phyloP scores from a whole-genome alignment of 208 protist species.

The Trypanosoma grayi region DNA sequence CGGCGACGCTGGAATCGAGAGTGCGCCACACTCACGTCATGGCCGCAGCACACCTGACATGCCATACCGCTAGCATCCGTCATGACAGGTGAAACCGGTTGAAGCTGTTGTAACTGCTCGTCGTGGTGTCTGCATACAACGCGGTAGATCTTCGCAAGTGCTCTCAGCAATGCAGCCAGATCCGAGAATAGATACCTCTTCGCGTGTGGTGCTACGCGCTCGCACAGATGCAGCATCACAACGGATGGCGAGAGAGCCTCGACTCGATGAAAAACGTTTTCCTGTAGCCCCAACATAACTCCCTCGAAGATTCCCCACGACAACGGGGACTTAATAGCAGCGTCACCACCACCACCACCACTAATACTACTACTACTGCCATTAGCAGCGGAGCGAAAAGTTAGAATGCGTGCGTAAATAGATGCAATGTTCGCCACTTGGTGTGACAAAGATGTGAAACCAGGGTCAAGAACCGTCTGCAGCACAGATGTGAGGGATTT shows the following conservation, averaged over 20 bases:
- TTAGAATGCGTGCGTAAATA: constrained; percentile 23
- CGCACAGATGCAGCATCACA: constrained; percentile 25
- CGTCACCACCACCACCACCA: not conserved
- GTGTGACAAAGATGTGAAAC: constrained; percentile 8
- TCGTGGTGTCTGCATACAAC: constrained; percentile 10
- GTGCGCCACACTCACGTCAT: not conserved
- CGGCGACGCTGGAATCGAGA: constrained; percentile 16
- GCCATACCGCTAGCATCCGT: not conserved
- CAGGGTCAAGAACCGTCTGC: constrained; percentile 2
- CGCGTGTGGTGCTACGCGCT: constrained; percentile 16
- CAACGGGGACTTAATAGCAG: not conserved
- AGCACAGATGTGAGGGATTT: constrained; percentile 10
- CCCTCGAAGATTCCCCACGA: constrained; percentile 12
- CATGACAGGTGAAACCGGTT: not conserved
- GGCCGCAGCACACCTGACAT: not conserved
- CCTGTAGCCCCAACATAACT: constrained; percentile 8
- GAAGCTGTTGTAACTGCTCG: not conserved
- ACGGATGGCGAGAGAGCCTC: constrained; percentile 11
- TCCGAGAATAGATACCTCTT: constrained; percentile 31
- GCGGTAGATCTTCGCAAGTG: constrained; percentile 21
- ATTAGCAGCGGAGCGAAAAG: not conserved
- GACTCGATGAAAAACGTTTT: constrained; percentile 9
- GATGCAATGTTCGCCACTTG: constrained; percentile 23
- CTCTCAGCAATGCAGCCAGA: constrained; percentile 24
- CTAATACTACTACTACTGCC: not conserved